Evolutionary conservation across 441 rosid genomes (phyloP), one percentile per base, ranked within the genome.

Genomic region (Gossypium trilobum): DNA sequence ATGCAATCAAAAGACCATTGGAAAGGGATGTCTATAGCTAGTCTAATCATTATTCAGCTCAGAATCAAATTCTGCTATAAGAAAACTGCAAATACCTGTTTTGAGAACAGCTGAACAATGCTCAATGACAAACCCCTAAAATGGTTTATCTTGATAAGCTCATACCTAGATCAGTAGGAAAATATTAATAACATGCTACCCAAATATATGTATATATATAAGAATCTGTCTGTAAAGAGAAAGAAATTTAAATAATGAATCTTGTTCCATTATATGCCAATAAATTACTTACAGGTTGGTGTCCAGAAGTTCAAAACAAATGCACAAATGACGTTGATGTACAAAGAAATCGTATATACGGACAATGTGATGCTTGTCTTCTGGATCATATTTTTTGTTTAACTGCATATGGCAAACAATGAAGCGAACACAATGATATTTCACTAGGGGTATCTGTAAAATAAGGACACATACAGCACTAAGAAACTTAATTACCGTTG

Each of bases 331-430:
- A 52, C 89, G 87, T 58, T 86, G 97, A 85, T 83, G 77, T 72
- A 91, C 87, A 84, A 95, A 95, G 87, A 87, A 88, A 81, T 95
- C 98, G 77, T 90, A 88, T 70, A 95, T 91, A 74, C 98, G 98
- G 84, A 95, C 99, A 75, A 95, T 91, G 81, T 95, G 98, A 89
- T 90, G 89, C 87, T 93, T 91, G 80, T 95, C 99, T 79, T 93
- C 98, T 3, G 96, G 99, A 85, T 95, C 99, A 80, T 90, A 91
- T 83, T 93, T 93, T 87, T 83, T 93, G 87, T 95, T 95, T 81
- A 95, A 87, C 99, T 95, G 91, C 79, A 79, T 71, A 77, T 63
- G 36, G 17, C 17, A 78, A 73, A 77, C 78, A 69, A 56, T 39
- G 33, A 56, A 78, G 80, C 67, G 73, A 75, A 81, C 71, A 72